phyloP scores from a whole-genome alignment of 2,329 filamentous ascomycete genomes.

The Ophiostoma sp. region DNA sequence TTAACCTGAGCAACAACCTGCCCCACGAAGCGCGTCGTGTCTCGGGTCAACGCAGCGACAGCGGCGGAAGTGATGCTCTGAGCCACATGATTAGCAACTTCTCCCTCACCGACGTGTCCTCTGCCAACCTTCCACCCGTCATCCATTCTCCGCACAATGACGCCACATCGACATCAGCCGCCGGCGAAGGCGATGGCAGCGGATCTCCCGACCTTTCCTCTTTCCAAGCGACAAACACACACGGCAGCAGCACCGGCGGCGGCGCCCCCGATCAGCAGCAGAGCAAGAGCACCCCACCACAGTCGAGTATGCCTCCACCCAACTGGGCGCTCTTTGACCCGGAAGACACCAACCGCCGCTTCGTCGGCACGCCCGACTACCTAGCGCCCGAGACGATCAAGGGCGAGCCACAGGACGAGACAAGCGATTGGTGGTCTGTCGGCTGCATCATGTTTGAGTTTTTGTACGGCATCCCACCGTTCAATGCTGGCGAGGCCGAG shows the following conservation, averaged over 20 bases:
- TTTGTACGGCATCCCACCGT: conserved; percentile 87
- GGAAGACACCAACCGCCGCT: conserved; percentile 86
- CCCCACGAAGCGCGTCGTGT: conserved; percentile 63
- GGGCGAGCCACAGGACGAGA: conserved; percentile 92
- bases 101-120: conserved; percentile 65
- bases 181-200: conserved; percentile 63
- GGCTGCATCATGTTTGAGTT: conserved; percentile 98
- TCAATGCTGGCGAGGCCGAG: conserved; percentile 86
- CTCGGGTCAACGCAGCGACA: conserved; percentile 87
- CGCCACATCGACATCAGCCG: conserved; percentile 57
- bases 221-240: conserved; percentile 55
- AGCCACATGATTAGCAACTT: conserved; percentile 80
- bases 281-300: conserved; percentile 61
- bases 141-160: conserved; percentile 69
- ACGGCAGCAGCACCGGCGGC: conserved; percentile 37
- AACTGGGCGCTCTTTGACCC: conserved; percentile 94
- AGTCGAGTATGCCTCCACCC: conserved; percentile 75
- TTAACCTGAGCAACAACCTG: conserved; percentile 63
- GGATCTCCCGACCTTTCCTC: conserved; percentile 75
- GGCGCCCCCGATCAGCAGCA: conserved; percentile 19
- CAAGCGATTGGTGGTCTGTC: conserved; percentile 99
- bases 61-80: conserved; percentile 83
- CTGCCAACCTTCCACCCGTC: conserved; percentile 44
- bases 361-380: conserved; percentile 96
- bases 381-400: conserved; percentile 95